Conservation (phyloP, 179 eudicot species). For the Beta macrorhiza region DNA sequence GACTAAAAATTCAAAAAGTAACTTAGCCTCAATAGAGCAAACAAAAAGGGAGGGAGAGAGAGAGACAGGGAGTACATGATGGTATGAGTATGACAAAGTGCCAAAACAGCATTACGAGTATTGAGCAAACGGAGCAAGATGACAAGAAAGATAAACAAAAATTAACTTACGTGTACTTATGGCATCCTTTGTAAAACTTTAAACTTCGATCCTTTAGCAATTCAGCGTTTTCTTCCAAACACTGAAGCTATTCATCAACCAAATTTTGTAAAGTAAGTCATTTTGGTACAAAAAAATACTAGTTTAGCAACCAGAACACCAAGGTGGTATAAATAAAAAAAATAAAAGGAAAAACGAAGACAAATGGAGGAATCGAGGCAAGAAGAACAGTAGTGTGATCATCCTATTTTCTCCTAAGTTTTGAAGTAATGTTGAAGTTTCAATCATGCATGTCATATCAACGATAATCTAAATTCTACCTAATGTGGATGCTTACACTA, state of each 20-base stretch:
- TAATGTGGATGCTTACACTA: neutral
- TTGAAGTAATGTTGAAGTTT: neutral
- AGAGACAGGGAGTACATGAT: no score
- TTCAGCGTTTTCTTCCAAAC: conserved; percentile 80
- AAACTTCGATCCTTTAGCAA: conserved; percentile 66
- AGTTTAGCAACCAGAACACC: neutral
- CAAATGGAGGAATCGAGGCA: neutral
- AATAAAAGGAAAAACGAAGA: neutral
- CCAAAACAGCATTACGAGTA: no score
- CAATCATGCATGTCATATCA: conserved; percentile 6
- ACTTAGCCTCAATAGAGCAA: no score
- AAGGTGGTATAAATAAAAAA: neutral
- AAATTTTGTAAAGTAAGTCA: neutral
- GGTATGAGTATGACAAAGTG: neutral
- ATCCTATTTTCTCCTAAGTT: neutral
- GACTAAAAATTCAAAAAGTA: no score
- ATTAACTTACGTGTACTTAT: conserved; percentile 78
- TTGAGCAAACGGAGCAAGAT: neutral
- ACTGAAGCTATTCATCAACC: conserved; percentile 54
- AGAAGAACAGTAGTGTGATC: neutral
- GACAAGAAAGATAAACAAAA: neutral
- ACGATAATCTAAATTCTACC: neutral
- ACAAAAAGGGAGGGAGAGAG: no score
- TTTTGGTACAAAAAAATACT: conserved; percentile 17
- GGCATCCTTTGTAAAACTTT: conserved; percentile 83